Evolutionary conservation across 2,329 filamentous ascomycete species (phyloP), one percentile per base, ranked within the genome.

Genomic region (Westerdykella aurantiaca): DNA sequence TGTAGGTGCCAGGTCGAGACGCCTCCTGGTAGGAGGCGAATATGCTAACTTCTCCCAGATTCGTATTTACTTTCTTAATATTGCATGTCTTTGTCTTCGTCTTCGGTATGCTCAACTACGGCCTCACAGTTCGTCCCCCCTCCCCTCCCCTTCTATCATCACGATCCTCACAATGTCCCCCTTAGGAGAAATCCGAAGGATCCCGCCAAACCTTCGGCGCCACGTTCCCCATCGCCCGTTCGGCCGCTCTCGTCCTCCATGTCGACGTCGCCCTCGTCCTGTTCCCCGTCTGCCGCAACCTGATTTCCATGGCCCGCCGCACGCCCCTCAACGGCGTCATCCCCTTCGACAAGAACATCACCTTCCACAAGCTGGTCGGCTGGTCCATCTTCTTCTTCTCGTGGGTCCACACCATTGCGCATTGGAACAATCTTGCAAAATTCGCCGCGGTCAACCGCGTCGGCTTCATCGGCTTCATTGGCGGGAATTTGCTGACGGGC

Each of bases 341-440:
- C 53, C 87, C 88, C 56, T 89, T 93, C 68, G 86, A 89, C 72
- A 90, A 89, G 75, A 89, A 90, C 70, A 89, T 90, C 65, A 87
- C 85, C 37, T 91, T 93, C 69, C 87, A 93, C 72, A 91, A 88
- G 70, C 81, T 77, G 39, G 86, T 86, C 21, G 87, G 85, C 5
- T 93, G 86, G 86, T 89, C 86, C 18, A 89, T 94, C 58, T 83
- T 93, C 53, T 88, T 91, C 70, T 94, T 87, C 68, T 87, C 86
- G 11, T 89, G 85, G 83, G 79, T 91, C 1, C 88, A 93, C 69
- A 90, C 85, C 14, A 81, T 91, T 58, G 85, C 87, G 23, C 87
- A 93, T 69, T 90, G 86, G 85, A 86, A 86, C 74, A 93, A 93
- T 72, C 83, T 90, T 58, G 87, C 83, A 16, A 83, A 84, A 68